Evolutionary conservation across 352 stramenopile species (phyloP), one percentile per base, ranked within the genome.

Genomic region (Globisporangium abappressorium): DNA sequence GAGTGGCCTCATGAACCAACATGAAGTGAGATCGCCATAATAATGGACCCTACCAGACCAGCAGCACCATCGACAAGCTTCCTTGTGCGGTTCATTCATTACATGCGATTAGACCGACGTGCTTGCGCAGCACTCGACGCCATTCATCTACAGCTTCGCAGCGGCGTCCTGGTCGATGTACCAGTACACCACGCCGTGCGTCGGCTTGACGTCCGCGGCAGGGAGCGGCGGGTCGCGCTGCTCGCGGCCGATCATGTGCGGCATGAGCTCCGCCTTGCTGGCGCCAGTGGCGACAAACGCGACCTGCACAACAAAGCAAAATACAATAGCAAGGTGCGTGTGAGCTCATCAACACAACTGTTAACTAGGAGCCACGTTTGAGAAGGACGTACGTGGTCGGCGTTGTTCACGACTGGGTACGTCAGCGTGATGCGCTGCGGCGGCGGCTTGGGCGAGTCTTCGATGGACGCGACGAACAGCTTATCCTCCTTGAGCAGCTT

Each of bases 371-470:
- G 41, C 15, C 5, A 49, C 5, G 18, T 18, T 11, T 49, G 1
- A 22, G 15, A 20, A 11, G 41, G 41, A 81, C 78, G 55, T 88
- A 94, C 87, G 41, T 85, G 71, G 18, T 79, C 84, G 56, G 93
- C 90, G 57, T 94, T 91, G 76, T 98, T 98, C 38, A 99, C 80
- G 34, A 98, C 88, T 11, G 91, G 92, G 66, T 98, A 98, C 8
- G 98, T 99, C 24, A 99, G 83, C 20, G 98, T 99, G 70, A 99
- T 99, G 64, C 97, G 92, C 71, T 97, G 78, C 9, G 95, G 86
- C 43, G 98, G 98, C 8, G 97, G 97, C 84, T 99, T 99, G 22
- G 98, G 97, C 33, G 97, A 99, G 83, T 99, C 96, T 24, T 93
- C 77, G 76, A 99, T 99, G n/a, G 86, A 87, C 18, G 93, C 91